Evolutionary conservation across 1,284 basidiomycete genomes (phyloP), one percentile per base, ranked within the genome.

Genomic region (Thecaphora thlaspeos): DNA sequence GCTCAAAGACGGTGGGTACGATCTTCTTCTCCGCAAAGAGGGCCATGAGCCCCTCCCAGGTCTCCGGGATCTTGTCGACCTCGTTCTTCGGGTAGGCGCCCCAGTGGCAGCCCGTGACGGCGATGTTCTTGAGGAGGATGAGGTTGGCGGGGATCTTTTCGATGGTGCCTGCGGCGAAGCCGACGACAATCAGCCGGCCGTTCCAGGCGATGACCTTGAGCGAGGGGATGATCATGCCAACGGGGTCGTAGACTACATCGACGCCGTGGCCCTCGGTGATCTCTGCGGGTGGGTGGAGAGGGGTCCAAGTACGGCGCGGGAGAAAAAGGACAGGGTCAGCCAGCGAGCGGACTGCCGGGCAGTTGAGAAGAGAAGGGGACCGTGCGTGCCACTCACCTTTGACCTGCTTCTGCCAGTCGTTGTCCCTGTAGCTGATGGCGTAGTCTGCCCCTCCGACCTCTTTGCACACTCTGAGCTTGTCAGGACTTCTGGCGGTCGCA

Each of bases 41-140:
- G 83, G 84, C 81, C 38, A 94, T 81, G 2, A 97, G 80, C 14
- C 82, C 86, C 46, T 83, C 81, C 87, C 90, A 91, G 1, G 94
- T 88, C 17, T 82, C 78, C 0, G 83, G 81, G 28, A 88, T 82
- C 41, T 84, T 86, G 23, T 81, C 78, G 0, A 84, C 83, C 70
- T 96, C 88, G 70, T 87, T 61, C n/a, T 41, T 39, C 21, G 44
- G 43, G 46, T 65, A 65, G 15, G 64, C 64, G 23, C 73, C 73
- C 73, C 73, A 69, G 42, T 66, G 58, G 2, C 68, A 61, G 7
- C 70, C 70, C 5, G 62, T 68, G 22, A 73, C 55, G 26, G 69
- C 79, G 21, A 90, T 89, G 80, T 91, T 91, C 78, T 97, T 93
- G 60, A 97, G 95, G 9, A 11, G 92, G 90, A 11, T 85, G 87